Evolutionary conservation across 2,329 filamentous ascomycete genomes (phyloP).

Genomic region (Phaeosphaeriaceae sp.): DNA sequence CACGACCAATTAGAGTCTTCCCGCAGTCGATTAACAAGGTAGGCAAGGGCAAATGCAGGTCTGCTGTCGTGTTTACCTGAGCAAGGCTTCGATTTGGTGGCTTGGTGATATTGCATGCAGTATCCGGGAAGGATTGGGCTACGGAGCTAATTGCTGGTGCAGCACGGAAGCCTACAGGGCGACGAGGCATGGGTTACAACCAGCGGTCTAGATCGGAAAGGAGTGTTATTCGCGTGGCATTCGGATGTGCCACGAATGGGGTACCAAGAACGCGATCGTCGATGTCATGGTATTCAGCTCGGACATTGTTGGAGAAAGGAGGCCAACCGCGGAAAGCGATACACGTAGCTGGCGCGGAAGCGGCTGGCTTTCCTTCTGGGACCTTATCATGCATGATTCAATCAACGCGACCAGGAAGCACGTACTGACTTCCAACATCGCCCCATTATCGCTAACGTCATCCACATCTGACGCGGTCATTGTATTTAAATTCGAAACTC

Average conservation of each 20-base stretch:
- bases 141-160: slow-evolving; percentile 4
- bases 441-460: neutral
- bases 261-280: neutral
- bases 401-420: neutral
- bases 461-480: no score
- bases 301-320: neutral
- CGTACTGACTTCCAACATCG: neutral
- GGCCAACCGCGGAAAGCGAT: slow-evolving; percentile 6
- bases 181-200: slow-evolving; percentile 2
- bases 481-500: no score
- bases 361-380: slow-evolving; percentile 20
- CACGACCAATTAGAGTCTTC: slow-evolving; percentile 17
- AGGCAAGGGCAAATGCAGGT: slow-evolving; percentile 5
- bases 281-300: neutral
- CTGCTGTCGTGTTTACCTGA: slow-evolving; percentile 5
- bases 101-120: slow-evolving; percentile 7
- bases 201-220: neutral
- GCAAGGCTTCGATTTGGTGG: slow-evolving; percentile 16
- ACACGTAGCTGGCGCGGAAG: slow-evolving; percentile 14
- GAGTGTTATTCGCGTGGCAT: neutral
- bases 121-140: slow-evolving; percentile 4
- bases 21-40: slow-evolving; percentile 3
- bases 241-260: neutral
- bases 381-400: slow-evolving; percentile 10
- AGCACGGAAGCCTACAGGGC: neutral